Base-by-base conservation (phyloP, 371 early-diverging fungal genomes). In the Amoeboradix gromovi region DNA sequence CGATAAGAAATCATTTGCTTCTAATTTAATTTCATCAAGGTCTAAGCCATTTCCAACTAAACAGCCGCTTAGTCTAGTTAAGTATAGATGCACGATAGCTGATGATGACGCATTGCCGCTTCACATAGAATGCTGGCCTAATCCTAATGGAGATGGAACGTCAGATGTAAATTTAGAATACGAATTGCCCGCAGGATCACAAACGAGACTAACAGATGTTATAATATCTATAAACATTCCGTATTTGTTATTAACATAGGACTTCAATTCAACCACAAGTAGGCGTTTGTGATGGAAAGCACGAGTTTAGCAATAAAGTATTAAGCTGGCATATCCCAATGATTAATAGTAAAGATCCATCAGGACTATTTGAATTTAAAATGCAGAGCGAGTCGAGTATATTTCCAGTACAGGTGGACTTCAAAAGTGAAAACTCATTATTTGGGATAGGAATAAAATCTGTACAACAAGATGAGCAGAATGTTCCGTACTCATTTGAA, bases 111-210 rank as follows among this genome's bases (percentile, higher is more conserved):
- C 77, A 28, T 79, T 91, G 31, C 96, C 96, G 30, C 80, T 95
- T 5, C 81, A 77, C 86, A 86, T 91, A 76, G 94, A 87, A 77
- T 94, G 94, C 81, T 95, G 96, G 96, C 93, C 94, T 22, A 87
- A 92, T 30, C 91, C 90, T 30, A 80, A 86, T 30, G 91, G 86
- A 67, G 83, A 82, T 72, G 94, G 94, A 0, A 78, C 83, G 0
- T 84, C 85, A 69, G 93, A 92, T 74, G 92, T 92, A 28, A 93
- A 87, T 74, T 86, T 92, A 68, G 96, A 95, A 76, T 94, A 91
- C 72, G 92, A 91, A 74, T 80, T 92, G 70, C 86, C 83, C 73
- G 79, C 80, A 67, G 12, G 29, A 12, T 77, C 81, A 32, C 78
- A 80, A 30, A 80, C 91, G 69, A 86, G 82, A 72, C 80, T 95